phyloP scores from a whole-genome alignment of 371 early-diverging fungal genomes.

The Coemansia sp. region DNA sequence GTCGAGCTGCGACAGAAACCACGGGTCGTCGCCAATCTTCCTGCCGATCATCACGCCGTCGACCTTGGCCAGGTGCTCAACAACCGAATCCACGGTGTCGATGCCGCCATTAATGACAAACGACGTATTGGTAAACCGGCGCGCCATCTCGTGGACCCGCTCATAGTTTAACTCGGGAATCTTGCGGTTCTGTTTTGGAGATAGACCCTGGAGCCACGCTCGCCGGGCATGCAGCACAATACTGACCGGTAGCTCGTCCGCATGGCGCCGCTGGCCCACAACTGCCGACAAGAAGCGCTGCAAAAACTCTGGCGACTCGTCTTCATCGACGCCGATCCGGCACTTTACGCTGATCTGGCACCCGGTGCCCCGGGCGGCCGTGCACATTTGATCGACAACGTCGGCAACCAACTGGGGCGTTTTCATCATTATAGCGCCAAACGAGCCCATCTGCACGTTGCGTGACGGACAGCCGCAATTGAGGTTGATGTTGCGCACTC shows the following conservation, averaged over 20 bases:
- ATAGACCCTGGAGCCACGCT: conserved; percentile 79
- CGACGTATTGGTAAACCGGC: conserved; percentile 62
- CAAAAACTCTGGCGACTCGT: conserved; percentile 67
- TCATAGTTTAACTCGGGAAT: conserved; percentile 80
- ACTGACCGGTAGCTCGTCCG: conserved; percentile 51
- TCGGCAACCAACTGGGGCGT: conserved; percentile 60
- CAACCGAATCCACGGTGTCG: conserved; percentile 53
- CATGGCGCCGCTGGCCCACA: background rate
- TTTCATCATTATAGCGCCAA: conserved; percentile 80
- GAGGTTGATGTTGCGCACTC: conserved; percentile 65
- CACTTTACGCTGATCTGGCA: conserved; percentile 75
- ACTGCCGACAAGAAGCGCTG: conserved; percentile 51
- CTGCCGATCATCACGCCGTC: conserved; percentile 82
- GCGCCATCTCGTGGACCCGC: conserved; percentile 67
- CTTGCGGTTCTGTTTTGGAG: conserved; percentile 81
- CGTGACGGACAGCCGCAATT: conserved; percentile 80
- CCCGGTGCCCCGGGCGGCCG: conserved; percentile 38
- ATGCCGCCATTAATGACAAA: conserved; percentile 86
- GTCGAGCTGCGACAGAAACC: conserved; percentile 55
- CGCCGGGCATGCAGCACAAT: conserved; percentile 88
- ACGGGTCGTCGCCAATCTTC: conserved; percentile 58
- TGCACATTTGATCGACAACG: conserved; percentile 62
- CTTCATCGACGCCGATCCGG: conserved; percentile 72
- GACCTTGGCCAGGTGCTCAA: conserved; percentile 52
- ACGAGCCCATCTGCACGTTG: conserved; percentile 63